These are phyloP conservation scores for Flaveria floridana DNA, from an alignment of 140 eudicot species.

Conservation along the genomic window DNA sequence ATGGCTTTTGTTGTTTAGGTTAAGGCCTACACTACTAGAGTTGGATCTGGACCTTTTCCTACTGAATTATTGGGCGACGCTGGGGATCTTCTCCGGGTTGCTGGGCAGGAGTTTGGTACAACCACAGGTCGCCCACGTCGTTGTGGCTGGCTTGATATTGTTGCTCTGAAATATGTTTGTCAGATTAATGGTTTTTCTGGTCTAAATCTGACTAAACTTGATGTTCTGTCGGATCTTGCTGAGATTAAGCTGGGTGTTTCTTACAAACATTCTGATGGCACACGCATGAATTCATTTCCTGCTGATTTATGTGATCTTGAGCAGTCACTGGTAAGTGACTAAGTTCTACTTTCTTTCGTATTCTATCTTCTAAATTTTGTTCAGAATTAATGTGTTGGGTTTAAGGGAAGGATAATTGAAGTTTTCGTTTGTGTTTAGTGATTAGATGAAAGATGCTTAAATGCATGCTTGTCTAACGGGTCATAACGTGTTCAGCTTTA, in stretches of 20 bases:
- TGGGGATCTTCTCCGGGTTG: constrained; percentile 80
- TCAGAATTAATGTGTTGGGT: not conserved
- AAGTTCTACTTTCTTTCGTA: not conserved
- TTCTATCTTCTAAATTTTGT: not conserved
- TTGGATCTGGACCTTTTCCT: constrained; percentile 98
- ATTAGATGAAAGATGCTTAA: not conserved
- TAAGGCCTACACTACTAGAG: constrained; percentile 94
- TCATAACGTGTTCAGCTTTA: not conserved
- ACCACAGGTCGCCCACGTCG: constrained; percentile 99
- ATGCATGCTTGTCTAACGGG: not conserved
- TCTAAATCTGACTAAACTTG: constrained; percentile 85
- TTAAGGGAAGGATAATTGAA: not conserved
- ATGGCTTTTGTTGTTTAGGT: constrained; percentile 48
- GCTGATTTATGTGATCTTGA: constrained; percentile 76
- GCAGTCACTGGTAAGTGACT: constrained; percentile 62
- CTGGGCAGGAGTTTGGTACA: constrained; percentile 98
- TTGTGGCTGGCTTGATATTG: constrained; percentile 97
- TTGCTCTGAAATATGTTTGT: constrained; percentile 76
- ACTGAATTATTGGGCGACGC: constrained; percentile 75
- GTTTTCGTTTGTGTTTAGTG: not conserved
- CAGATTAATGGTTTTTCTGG: constrained; percentile 85
- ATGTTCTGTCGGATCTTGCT: constrained; percentile 80
- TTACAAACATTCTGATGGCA: constrained; percentile 62
- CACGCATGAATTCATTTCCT: constrained; percentile 72
- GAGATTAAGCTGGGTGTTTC: constrained; percentile 84